phyloP scores from a whole-genome alignment of 192 early-diverging fungal genomes.

The Thamnidium elegans region DNA sequence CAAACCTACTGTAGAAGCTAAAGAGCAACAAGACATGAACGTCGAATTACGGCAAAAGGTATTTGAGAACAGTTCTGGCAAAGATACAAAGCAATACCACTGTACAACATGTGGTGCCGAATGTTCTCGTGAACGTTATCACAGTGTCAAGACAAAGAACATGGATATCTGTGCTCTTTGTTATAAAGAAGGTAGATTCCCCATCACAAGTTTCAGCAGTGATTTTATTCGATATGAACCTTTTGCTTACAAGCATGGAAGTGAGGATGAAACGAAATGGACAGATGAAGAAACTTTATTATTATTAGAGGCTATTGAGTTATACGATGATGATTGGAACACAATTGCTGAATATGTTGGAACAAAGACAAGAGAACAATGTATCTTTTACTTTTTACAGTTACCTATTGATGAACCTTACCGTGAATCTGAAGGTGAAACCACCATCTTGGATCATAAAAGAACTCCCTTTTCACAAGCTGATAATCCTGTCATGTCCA shows the following conservation, averaged over 20 bases:
- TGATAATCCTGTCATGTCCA: conserved; percentile 93
- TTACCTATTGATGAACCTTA: conserved; percentile 93
- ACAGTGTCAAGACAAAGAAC: conserved; percentile 73
- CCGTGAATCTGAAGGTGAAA: conserved; percentile 22
- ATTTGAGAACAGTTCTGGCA: conserved; percentile 44
- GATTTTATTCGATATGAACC: conserved; percentile 83
- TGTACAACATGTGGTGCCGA: conserved; percentile 92
- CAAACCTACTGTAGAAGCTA: conserved; percentile 18
- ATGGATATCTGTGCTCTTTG: conserved; percentile 88
- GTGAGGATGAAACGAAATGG: conserved; percentile 58
- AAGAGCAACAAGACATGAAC: conserved; percentile 33
- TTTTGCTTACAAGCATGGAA: conserved; percentile 50
- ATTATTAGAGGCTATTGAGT: conserved; percentile 90
- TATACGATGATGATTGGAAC: conserved; percentile 96
- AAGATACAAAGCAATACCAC: conserved; percentile 40
- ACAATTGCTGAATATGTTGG: conserved; percentile 86
- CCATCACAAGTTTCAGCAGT: conserved; percentile 72
- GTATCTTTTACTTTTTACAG: conserved; percentile 86
- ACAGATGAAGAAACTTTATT: conserved; percentile 88
- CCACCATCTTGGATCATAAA: conserved; percentile 48
- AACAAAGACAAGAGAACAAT: conserved; percentile 86
- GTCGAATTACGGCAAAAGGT: conserved; percentile 59
- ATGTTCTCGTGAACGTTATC: conserved; percentile 79
- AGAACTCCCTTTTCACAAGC: conserved; percentile 75
- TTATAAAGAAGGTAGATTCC: conserved; percentile 92